Evolutionary conservation across 768 basidiomycete genomes (phyloP).

Genomic region (Collybia sordida): DNA sequence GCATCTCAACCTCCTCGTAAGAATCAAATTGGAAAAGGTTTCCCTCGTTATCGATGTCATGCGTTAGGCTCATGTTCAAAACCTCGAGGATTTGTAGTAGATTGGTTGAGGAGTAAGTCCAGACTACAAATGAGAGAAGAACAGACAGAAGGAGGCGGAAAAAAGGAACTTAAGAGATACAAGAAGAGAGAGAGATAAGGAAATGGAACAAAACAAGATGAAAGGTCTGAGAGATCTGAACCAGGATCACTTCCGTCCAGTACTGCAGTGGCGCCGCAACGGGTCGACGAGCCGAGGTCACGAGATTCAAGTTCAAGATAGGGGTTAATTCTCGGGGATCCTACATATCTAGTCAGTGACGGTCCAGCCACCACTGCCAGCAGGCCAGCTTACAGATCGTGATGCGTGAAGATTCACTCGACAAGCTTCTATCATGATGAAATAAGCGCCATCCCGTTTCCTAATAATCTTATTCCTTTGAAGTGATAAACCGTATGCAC

Average conservation of each 20-base stretch:
- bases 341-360: no score
- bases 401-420: no score
- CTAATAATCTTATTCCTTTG: no score
- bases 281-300: no score
- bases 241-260: conserved; percentile 29
- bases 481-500: no score
- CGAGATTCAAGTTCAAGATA: no score
- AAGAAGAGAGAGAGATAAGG: conserved; percentile 12
- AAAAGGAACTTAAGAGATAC: conserved; percentile 17
- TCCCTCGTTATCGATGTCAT: conserved; percentile 56
- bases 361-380: no score
- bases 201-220: conserved; percentile 15
- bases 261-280: conserved; percentile 9
- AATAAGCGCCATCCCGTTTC: no score
- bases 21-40: conserved; percentile 51
- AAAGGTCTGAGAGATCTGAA: conserved; percentile 28
- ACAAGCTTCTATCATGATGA: no score
- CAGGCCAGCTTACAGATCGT: no score
- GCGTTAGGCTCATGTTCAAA: conserved; percentile 30
- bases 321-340: no score
- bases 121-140: conserved; percentile 6
- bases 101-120: neutral
- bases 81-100: conserved; percentile 1
- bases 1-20: conserved; percentile 30
- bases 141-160: conserved; percentile 7